These are phyloP conservation scores for Protea cynaroides DNA, from an alignment of 164 flowering plant genomes.

Conservation along the genomic window DNA sequence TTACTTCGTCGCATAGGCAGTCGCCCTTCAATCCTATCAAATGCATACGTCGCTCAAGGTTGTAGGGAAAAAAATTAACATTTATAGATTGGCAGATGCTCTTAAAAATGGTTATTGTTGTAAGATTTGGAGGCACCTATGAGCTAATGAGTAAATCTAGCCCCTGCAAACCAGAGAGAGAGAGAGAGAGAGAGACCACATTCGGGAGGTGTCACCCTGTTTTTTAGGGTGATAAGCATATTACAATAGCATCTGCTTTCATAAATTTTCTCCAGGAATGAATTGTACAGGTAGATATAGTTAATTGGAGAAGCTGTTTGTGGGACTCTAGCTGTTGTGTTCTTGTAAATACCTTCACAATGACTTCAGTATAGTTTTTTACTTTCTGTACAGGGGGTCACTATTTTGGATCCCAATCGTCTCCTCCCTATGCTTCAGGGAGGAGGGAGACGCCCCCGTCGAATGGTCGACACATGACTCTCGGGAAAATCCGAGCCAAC, in stretches of 20 bases:
- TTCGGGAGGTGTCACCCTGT: neutral
- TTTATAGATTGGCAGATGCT: neutral
- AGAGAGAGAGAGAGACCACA: neutral
- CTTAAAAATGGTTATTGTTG: neutral
- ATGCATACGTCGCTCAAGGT: conserved; percentile 77
- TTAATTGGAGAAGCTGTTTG: neutral
- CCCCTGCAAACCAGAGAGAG: neutral
- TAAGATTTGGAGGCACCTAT: neutral
- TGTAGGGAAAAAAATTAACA: conserved; percentile 22
- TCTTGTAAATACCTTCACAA: too few relatives aligned
- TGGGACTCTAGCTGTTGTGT: neutral
- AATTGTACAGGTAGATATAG: conserved; percentile 14
- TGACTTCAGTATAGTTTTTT: too few relatives aligned
- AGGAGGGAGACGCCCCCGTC: too few relatives aligned
- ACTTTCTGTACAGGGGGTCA: too few relatives aligned
- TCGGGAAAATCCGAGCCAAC: too few relatives aligned
- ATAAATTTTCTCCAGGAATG: conserved; percentile 5
- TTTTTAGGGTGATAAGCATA: conserved; percentile 5
- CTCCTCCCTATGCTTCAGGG: too few relatives aligned
- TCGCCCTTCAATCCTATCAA: conserved; percentile 72
- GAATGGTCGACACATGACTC: too few relatives aligned
- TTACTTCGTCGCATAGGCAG: conserved; percentile 32
- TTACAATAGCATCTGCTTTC: conserved; percentile 5
- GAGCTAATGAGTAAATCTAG: neutral
- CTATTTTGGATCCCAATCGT: too few relatives aligned